Evolutionary conservation across 768 basidiomycete species (phyloP), one percentile per base, ranked within the genome.

Genomic region (Auricularia sp.): DNA sequence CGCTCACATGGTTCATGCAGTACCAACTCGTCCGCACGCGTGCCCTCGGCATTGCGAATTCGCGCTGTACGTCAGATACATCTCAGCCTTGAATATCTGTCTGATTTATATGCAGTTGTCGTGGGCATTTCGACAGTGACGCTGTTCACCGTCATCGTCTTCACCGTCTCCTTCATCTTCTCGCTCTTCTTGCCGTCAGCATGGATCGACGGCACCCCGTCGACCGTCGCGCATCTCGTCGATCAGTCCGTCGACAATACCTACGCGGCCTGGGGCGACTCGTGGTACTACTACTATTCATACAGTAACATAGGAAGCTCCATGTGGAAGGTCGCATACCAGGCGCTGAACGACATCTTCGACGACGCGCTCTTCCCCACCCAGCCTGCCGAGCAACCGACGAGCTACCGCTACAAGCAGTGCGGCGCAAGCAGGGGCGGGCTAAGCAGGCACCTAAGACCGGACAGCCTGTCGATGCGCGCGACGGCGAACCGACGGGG

Each of bases 1-100:
- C 8, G 24, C 34, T 59, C 56, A 59, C 21, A 21, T 51, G 47
- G 18, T 1, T 1, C 29, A 6, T 34, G 71, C 81, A 79, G 65
- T 92, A 93, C 72, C 83, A 85, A 51, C 91, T 91, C 70, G 81
- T 86, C 8, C 82, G 91, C 33, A 92, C 90, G 1, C 81, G 77
- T 39, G 82, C 84, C 14, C 76, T 84, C 11, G 91, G 90, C 36
- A 75, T 92, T 64, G 91, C 88, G 21, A 85, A 86, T n/a, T 92
- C 92, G 69, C 84, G 87, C 73, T 76, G 90, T 85, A 73, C 64
- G 80, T 73, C 34, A 16, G 18, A 61, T 14, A 34, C 35, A 21
- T 3, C 14, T 34, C 33, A 3, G 13, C 24, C 39, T 10, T 8
- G 4, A 29, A 1, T 54, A 2, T 42, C 16, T 39, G 59, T 58